phyloP scores from a whole-genome alignment of 148 eudicot species.

The Nyssa sinensis region DNA sequence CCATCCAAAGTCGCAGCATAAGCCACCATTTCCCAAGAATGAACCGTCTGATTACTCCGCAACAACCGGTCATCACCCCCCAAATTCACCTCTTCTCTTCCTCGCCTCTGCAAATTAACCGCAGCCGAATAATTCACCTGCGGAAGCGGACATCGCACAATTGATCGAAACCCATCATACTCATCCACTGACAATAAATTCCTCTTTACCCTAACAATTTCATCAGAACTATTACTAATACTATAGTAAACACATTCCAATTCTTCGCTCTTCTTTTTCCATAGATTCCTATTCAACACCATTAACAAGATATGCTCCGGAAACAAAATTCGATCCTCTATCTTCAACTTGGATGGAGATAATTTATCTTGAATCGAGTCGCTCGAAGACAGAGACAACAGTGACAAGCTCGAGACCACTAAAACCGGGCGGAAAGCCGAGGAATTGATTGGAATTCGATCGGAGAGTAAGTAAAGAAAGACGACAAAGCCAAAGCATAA shows the following conservation, averaged over 20 bases:
- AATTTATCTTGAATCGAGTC: slow-evolving; percentile 36
- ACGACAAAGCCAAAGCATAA: slow-evolving; percentile 34
- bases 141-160: slow-evolving; percentile 75
- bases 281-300: slow-evolving; percentile 24
- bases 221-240: neutral
- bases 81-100: slow-evolving; percentile 4
- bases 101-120: slow-evolving; percentile 36
- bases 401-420: slow-evolving; percentile 39
- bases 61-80: slow-evolving; percentile 7
- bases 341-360: slow-evolving; percentile 20
- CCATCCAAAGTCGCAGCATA: slow-evolving; percentile 74
- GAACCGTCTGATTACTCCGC: slow-evolving; percentile 22
- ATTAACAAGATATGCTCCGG: slow-evolving; percentile 68
- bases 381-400: slow-evolving; percentile 35
- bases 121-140: slow-evolving; percentile 45
- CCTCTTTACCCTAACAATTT: slow-evolving; percentile 1
- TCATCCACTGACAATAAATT: slow-evolving; percentile 57
- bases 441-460: slow-evolving; percentile 24
- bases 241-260: slow-evolving; percentile 61
- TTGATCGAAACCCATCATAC: slow-evolving; percentile 40
- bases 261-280: slow-evolving; percentile 20
- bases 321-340: slow-evolving; percentile 59
- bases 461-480: slow-evolving; percentile 32
- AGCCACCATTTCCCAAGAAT: slow-evolving; percentile 62
- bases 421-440: slow-evolving; percentile 49